Percentiles rank a stretch among this genome's conserved stretches.
Evolutionary conservation across 208 protist genomes (phyloP).

Genomic region (Crithidia thermophila): DNA sequence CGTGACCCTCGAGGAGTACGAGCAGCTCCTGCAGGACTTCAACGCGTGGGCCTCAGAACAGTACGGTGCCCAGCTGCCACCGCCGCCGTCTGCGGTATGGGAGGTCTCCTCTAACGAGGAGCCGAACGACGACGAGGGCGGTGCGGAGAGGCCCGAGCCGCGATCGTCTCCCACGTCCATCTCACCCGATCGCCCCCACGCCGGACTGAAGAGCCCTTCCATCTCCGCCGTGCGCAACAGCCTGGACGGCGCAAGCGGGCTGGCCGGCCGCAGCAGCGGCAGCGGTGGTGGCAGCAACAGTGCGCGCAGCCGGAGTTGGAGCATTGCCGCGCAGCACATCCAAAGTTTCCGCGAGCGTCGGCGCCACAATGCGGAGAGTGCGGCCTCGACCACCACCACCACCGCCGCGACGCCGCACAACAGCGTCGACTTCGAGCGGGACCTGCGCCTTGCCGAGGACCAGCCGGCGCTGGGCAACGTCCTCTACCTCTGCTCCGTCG

Average conservation of each 20-base stretch:
- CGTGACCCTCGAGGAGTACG: constrained; percentile 65
- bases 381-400: background rate
- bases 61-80: constrained; percentile 21
- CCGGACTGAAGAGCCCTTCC: background rate
- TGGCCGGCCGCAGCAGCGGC: background rate
- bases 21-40: constrained; percentile 56
- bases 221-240: background rate
- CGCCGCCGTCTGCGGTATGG: constrained; percentile 14
- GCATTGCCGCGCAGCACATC: constrained; percentile 12
- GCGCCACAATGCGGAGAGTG: background rate
- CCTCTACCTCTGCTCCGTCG: constrained; percentile 48
- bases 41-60: constrained; percentile 33
- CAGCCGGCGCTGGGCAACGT: constrained; percentile 51
- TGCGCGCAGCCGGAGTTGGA: constrained; percentile 11
- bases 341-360: constrained; percentile 14
- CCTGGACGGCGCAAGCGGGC: background rate
- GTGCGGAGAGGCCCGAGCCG: background rate
- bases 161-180: background rate
- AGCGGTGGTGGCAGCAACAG: no score
- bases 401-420: constrained; percentile 6
- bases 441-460: constrained; percentile 27
- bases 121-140: background rate
- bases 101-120: constrained; percentile 14
- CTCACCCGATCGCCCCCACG: background rate
- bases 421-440: constrained; percentile 18